phyloP scores from a whole-genome alignment of 1,284 basidiomycete species.

The Cyathus olla region DNA sequence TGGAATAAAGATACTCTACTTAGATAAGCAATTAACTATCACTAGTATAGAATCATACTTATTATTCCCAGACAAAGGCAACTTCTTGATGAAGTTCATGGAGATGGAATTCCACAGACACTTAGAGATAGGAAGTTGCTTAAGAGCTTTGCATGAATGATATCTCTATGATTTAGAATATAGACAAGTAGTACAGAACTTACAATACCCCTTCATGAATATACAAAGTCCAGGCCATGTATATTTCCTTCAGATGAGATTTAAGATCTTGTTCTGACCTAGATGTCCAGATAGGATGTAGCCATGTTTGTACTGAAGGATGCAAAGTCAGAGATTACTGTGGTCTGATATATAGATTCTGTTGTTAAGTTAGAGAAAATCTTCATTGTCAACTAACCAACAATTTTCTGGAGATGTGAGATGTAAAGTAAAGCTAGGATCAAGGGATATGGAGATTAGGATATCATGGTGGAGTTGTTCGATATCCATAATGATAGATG shows the following conservation, averaged over 20 bases:
- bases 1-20: slow-evolving; percentile 8
- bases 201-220: slow-evolving; percentile 1
- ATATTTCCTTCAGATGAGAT: background rate
- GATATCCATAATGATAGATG: background rate
- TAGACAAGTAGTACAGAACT: background rate
- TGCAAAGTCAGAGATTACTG: background rate
- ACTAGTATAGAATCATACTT: slow-evolving; percentile 7
- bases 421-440: background rate
- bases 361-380: background rate
- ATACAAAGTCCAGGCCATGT: background rate
- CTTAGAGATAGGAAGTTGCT: slow-evolving; percentile 1
- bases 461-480: slow-evolving; percentile 3
- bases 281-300: background rate
- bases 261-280: background rate
- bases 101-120: slow-evolving; percentile 8
- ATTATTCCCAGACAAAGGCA: background rate
- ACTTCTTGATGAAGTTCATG: slow-evolving; percentile 8
- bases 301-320: background rate
- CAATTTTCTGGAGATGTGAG: background rate
- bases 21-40: slow-evolving; percentile 3
- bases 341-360: background rate
- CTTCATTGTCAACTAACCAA: background rate
- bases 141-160: slow-evolving; percentile 3
- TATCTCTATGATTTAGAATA: background rate
- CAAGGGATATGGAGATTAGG: background rate